A percentile compares a stretch with the other conserved stretches of the same genome.
These are phyloP conservation scores for Dionaea muscipula DNA, from an alignment of 179 eudicot genomes.

Conservation along the genomic window DNA sequence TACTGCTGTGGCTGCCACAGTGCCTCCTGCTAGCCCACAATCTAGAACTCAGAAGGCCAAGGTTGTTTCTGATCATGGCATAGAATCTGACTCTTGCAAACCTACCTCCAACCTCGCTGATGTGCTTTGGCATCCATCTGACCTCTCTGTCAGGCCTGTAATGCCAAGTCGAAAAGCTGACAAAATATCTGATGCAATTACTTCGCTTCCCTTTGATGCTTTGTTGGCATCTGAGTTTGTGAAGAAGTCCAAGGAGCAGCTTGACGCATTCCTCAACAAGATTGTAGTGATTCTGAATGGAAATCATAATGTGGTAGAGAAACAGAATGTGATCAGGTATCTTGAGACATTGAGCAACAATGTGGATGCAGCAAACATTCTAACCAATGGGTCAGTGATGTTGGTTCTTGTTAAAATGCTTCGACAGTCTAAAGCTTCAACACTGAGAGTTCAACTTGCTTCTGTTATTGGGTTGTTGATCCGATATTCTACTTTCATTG, in stretches of 20 bases:
- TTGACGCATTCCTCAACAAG: slow-evolving; percentile 41
- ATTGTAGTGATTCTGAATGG: slow-evolving; percentile 44
- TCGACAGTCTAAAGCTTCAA: slow-evolving; percentile 73
- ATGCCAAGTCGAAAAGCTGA: slow-evolving; percentile 86
- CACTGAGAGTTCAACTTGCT: slow-evolving; percentile 74
- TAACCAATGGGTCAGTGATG: slow-evolving; percentile 83
- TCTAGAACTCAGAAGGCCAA: slow-evolving; percentile 38
- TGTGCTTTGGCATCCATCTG: slow-evolving; percentile 96
- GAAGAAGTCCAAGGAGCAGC: slow-evolving; percentile 63
- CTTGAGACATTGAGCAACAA: slow-evolving; percentile 74
- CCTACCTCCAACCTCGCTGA: slow-evolving; percentile 49
- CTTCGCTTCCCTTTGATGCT: slow-evolving; percentile 61
- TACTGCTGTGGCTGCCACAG: slow-evolving; percentile 33
- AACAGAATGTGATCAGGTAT: slow-evolving; percentile 73
- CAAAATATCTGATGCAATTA: slow-evolving; percentile 43
- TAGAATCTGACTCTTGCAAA: slow-evolving; percentile 45
- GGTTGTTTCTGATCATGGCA: slow-evolving; percentile 36
- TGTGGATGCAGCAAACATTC: slow-evolving; percentile 72
- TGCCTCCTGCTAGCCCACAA: slow-evolving; percentile 62
- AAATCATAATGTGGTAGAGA: slow-evolving; percentile 46
- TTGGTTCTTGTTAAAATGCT: slow-evolving; percentile 69
- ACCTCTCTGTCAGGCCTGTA: slow-evolving; percentile 92
- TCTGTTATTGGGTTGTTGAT: slow-evolving; percentile 77
- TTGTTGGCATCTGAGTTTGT: slow-evolving; percentile 52
- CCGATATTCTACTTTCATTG: slow-evolving; percentile 73